phyloP scores from a whole-genome alignment of 2,329 filamentous ascomycete species.

The Colletotrichum orchidophilum region DNA sequence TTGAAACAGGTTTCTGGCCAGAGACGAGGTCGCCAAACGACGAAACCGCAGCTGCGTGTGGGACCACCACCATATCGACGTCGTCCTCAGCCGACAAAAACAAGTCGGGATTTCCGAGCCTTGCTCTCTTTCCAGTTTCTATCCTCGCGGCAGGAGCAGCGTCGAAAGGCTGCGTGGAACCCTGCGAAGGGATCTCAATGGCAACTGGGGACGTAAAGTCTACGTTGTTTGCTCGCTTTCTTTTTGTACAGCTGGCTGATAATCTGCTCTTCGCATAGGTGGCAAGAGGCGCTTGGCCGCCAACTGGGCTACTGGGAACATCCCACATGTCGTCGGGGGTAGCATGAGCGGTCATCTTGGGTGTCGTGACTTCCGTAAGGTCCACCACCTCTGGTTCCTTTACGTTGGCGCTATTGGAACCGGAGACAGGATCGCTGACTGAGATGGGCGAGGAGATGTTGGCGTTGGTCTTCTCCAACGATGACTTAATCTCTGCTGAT shows the following conservation, averaged over 20 bases:
- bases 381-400: constrained; percentile 30
- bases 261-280: neutral
- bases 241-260: constrained; percentile 14
- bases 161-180: constrained; percentile 25
- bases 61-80: constrained; percentile 36
- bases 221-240: constrained; percentile 19
- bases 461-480: neutral
- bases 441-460: constrained; percentile 37
- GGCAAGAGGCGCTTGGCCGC: constrained; percentile 33
- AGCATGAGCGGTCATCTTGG: constrained; percentile 37
- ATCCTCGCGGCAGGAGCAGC: constrained; percentile 6
- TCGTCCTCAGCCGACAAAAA: constrained; percentile 31
- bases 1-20: constrained; percentile 35
- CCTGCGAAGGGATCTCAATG: constrained; percentile 10
- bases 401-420: constrained; percentile 16
- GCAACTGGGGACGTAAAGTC: constrained; percentile 17
- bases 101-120: neutral
- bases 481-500: neutral
- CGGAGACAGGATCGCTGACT: constrained; percentile 40
- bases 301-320: constrained; percentile 52
- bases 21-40: constrained; percentile 17
- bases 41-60: constrained; percentile 21
- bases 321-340: constrained; percentile 50
- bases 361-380: constrained; percentile 47
- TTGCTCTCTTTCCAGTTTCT: constrained; percentile 8